These are phyloP conservation scores for Areca catechu DNA, from an alignment of 176 grass and related monocot species.

Conservation along the genomic window DNA sequence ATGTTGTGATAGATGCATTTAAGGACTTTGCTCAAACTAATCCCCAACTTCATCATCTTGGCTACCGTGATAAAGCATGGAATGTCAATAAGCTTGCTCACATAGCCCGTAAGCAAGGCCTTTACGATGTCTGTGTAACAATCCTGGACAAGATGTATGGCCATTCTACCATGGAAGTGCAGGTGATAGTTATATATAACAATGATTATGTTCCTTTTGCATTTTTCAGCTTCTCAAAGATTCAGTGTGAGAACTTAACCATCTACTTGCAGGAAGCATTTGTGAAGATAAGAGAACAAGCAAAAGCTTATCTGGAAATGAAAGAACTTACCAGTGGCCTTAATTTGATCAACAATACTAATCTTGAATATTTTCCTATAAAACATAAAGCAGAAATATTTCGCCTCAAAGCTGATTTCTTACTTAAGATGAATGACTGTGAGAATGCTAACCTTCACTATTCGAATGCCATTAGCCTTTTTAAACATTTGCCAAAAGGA, in stretches of 20 bases:
- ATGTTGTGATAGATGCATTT: slow-evolving; percentile 96
- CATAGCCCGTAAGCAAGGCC: slow-evolving; percentile 91
- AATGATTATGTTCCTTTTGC: background rate
- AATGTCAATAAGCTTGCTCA: slow-evolving; percentile 99
- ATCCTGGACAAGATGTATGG: slow-evolving; percentile 99
- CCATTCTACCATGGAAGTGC: slow-evolving; percentile 99
- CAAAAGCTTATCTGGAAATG: slow-evolving; percentile 96
- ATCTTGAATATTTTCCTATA: slow-evolving; percentile 91
- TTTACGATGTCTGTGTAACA: slow-evolving; percentile 92
- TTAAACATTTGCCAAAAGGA: slow-evolving; percentile 94
- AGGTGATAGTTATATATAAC: slow-evolving; percentile 46
- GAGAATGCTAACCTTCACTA: slow-evolving; percentile 70
- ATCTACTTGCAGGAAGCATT: slow-evolving; percentile 82
- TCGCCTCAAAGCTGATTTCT: slow-evolving; percentile 87
- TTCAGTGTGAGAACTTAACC: background rate
- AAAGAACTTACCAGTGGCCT: slow-evolving; percentile 90
- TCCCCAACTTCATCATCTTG: slow-evolving; percentile 97
- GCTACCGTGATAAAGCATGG: slow-evolving; percentile 96
- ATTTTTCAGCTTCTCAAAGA: slow-evolving; percentile 5
- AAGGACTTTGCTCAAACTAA: slow-evolving; percentile 88
- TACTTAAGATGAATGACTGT: slow-evolving; percentile 76
- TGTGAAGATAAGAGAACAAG: slow-evolving; percentile 99
- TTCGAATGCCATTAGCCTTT: slow-evolving; percentile 80
- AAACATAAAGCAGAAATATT: slow-evolving; percentile 98
- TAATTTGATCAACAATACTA: slow-evolving; percentile 90